Base-by-base conservation (phyloP, 331 rosid genomes). In the Saraca asoca region DNA sequence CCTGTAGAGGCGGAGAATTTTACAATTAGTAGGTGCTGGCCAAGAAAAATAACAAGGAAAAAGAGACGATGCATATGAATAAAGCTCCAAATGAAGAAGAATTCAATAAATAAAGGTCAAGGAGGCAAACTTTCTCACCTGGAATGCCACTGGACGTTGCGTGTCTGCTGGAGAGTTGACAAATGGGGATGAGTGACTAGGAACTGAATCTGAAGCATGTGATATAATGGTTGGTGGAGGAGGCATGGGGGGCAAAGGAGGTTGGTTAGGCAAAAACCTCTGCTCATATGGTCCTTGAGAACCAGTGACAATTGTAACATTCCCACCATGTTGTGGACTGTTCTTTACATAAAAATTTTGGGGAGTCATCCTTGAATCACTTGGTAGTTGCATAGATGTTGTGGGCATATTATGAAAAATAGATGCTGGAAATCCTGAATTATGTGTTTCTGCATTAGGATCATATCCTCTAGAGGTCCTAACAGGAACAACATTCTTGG, bases 211-310 rank as follows among this genome's bases (percentile, higher is more conserved):
- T 51, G 83, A 45, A 57, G 77, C 72, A 72, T 85, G 95, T 2
- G 86, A 76, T 49, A 89, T 78, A 63, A 85, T 78, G 33, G 91
- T 81, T 54, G 76, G 81, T 24, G 97, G 99, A 13, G 97, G 99
- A 2, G 95, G 99, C 90, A 88, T 82, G 3, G 95, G 99, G 59
- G 99, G 99, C 70, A 94, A 74, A 69, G 97, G 99, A 68, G 99
- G 99, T 78, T 90, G 99, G 83, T 78, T 88, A 45, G 81, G 78
- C 57, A 78, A 68, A 85, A 81, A 88, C 63, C 97, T 86, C 65
- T 72, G 95, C 66, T 91, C 99, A 80, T 88, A 88, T 24, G 58
- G 74, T 76, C 96, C 97, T 65, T 83, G 91, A 79, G 94, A 83
- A 42, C 88, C 88, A 39, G 87, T 15, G 53, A 81, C 68, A 9